Evolutionary conservation across 257 asterid genomes (phyloP).

Genomic region (Ophiorrhiza pumila): DNA sequence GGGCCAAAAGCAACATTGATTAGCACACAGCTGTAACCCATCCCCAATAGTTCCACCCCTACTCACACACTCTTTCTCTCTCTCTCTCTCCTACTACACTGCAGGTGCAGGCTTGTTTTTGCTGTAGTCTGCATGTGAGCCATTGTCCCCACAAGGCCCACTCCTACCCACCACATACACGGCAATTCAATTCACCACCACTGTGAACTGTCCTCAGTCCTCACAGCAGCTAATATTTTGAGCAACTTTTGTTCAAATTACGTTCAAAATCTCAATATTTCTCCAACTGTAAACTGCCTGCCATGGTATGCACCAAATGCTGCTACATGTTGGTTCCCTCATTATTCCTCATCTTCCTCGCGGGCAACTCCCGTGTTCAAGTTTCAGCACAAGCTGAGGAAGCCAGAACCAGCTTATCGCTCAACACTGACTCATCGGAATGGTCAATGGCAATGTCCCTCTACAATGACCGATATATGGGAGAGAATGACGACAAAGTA

Average conservation of each 20-base stretch:
- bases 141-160: neutral
- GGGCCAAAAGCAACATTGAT: neutral
- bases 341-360: constrained; percentile 29
- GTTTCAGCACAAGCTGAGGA: constrained; percentile 30
- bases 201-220: neutral
- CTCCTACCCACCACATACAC: neutral
- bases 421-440: constrained; percentile 31
- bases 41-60: neutral
- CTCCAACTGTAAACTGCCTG: neutral
- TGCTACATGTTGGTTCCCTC: constrained; percentile 11
- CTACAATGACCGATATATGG: constrained; percentile 22
- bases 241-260: too few species aligned
- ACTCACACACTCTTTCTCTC: neutral
- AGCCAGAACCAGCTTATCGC: constrained; percentile 18
- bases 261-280: too few species aligned
- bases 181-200: too few species aligned
- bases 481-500: neutral
- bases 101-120: too few species aligned
- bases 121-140: constrained; percentile 3
- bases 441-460: constrained; percentile 37
- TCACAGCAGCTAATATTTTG: too few species aligned
- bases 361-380: neutral
- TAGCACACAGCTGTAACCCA: constrained; percentile 19
- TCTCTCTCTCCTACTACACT: too few species aligned
- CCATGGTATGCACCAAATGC: constrained; percentile 31